Conservation (phyloP, 23 red algal genomes). For the Chondrus crispus region DNA sequence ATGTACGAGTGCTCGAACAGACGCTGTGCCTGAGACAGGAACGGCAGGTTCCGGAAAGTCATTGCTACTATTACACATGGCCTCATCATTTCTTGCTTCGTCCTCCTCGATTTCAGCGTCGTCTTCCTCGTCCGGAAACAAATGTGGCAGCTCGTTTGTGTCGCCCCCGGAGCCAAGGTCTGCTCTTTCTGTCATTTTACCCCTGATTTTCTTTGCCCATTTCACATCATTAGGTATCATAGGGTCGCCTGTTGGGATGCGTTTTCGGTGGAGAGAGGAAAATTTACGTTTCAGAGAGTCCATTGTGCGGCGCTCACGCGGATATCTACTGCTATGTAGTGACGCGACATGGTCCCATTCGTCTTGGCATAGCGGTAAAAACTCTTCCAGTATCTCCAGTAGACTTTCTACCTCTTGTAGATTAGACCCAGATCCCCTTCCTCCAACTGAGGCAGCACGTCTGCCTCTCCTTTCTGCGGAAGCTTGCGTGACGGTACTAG, state of each 20-base stretch:
- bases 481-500: no score
- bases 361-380: neutral
- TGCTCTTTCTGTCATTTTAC: neutral
- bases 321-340: neutral
- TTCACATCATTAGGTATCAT: neutral
- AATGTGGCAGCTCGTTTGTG: no score
- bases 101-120: no score
- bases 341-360: neutral
- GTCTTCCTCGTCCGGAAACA: no score
- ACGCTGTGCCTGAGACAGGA: no score
- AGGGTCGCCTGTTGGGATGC: slow-evolving; percentile 6
- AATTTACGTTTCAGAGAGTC: slow-evolving; percentile 3
- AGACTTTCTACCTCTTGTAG: neutral
- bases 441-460: no score
- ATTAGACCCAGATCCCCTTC: neutral
- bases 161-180: neutral
- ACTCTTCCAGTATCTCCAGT: neutral
- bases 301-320: neutral
- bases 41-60: no score
- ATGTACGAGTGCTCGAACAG: no score
- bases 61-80: no score
- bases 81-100: no score
- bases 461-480: no score
- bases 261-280: neutral
- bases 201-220: neutral